These are phyloP conservation scores for Clathrospora elynae DNA, from an alignment of 2,329 filamentous ascomycete genomes.

Conservation along the genomic window DNA sequence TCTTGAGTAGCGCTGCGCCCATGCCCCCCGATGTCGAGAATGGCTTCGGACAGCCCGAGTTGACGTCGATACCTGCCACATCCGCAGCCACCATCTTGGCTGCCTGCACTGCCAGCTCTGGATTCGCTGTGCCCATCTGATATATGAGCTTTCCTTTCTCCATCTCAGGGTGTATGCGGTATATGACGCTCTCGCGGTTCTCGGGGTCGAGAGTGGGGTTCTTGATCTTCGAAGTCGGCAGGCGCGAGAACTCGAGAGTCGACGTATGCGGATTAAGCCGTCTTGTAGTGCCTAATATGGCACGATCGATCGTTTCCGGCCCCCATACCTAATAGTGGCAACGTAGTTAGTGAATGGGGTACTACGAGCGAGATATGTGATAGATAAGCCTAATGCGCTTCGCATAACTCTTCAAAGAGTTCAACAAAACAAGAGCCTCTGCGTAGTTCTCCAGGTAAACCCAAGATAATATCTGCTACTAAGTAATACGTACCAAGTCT, in stretches of 20 bases:
- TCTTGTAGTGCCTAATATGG: slow-evolving; percentile 85
- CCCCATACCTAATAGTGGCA: too few relatives aligned
- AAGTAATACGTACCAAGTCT: too few relatives aligned
- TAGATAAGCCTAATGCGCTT: too few relatives aligned
- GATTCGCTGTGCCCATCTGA: slow-evolving; percentile 87
- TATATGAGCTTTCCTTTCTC: slow-evolving; percentile 82
- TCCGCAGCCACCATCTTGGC: slow-evolving; percentile 83
- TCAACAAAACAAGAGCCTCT: too few relatives aligned
- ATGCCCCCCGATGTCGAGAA: slow-evolving; percentile 94
- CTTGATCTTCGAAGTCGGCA: slow-evolving; percentile 71
- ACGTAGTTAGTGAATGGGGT: too few relatives aligned
- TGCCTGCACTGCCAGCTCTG: slow-evolving; percentile 80
- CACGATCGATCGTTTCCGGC: slow-evolving; percentile 90
- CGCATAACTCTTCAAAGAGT: too few relatives aligned
- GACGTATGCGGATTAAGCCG: slow-evolving; percentile 75
- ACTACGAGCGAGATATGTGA: too few relatives aligned
- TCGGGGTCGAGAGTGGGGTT: slow-evolving; percentile 62
- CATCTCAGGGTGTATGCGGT: slow-evolving; percentile 76
- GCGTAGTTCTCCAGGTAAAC: too few relatives aligned
- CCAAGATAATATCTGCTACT: too few relatives aligned
- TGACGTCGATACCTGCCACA: slow-evolving; percentile 93
- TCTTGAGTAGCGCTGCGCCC: slow-evolving; percentile 87
- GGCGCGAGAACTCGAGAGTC: slow-evolving; percentile 83
- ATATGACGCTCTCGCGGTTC: slow-evolving; percentile 71
- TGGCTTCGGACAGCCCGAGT: slow-evolving; percentile 96